Evolutionary conservation across 2,329 filamentous ascomycete genomes (phyloP).

Genomic region (Fusarium sterilihyphosum): DNA sequence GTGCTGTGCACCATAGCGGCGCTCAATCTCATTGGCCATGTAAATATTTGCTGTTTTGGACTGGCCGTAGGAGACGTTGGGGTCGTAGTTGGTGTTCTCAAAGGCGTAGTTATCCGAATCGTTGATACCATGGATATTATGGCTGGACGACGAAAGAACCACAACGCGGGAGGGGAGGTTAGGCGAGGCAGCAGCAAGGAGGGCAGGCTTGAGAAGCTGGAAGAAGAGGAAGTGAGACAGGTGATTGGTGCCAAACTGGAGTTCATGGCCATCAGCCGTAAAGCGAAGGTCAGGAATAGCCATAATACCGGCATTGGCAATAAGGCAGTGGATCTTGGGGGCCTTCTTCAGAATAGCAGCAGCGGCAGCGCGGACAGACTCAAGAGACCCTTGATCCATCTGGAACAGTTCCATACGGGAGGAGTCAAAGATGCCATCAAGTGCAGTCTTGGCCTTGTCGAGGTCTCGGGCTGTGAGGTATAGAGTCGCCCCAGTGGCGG

Average conservation of each 20-base stretch:
- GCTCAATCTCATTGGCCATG: constrained; percentile 39
- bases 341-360: constrained; percentile 14
- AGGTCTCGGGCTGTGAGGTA: constrained; percentile 33
- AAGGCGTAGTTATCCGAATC: constrained; percentile 22
- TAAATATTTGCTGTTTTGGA: constrained; percentile 38
- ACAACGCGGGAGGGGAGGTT: constrained; percentile 58
- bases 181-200: constrained; percentile 52
- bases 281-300: constrained; percentile 10
- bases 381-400: constrained; percentile 38
- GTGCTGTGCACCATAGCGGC: constrained; percentile 11
- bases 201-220: constrained; percentile 52
- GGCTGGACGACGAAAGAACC: constrained; percentile 54
- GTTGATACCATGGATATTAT: constrained; percentile 37
- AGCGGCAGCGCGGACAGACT: constrained; percentile 36
- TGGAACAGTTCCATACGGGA: constrained; percentile 18
- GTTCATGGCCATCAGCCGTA: constrained; percentile 39
- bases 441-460: constrained; percentile 19
- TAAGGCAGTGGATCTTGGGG: constrained; percentile 30
- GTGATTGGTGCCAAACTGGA: constrained; percentile 43
- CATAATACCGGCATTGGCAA: constrained; percentile 42
- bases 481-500: constrained; percentile 46
- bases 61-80: constrained; percentile 23
- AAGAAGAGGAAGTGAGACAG: constrained; percentile 43
- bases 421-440: not conserved
- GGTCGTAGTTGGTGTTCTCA: constrained; percentile 7